Percentiles rank a stretch among this genome's conserved stretches.
phyloP scores from a whole-genome alignment of 73 alveolate genomes.

The Symbiodinium natans region DNA sequence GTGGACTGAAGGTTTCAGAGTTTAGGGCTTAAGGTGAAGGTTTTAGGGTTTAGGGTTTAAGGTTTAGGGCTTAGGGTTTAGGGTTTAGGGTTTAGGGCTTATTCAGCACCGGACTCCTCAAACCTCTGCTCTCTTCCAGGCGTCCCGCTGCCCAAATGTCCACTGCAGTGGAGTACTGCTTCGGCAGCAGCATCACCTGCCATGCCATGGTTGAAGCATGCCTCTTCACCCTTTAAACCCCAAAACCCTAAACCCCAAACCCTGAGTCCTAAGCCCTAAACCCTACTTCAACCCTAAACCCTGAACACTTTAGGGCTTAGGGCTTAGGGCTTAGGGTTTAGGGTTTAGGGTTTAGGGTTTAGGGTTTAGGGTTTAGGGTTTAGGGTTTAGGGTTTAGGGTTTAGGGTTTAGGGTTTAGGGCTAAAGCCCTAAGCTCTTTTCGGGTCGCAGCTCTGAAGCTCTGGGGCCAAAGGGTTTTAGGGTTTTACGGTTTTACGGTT shows the following conservation, averaged over 20 bases:
- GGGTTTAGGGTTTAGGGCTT: too few species aligned
- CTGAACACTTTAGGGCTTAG: neutral
- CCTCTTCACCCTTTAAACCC: neutral
- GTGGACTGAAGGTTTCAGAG: too few species aligned
- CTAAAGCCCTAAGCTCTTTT: too few species aligned
- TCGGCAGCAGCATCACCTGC: slow-evolving; percentile 90
- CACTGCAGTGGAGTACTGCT: slow-evolving; percentile 87
- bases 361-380: too few species aligned
- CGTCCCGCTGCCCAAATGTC: slow-evolving; percentile 80
- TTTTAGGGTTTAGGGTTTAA: too few species aligned
- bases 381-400: too few species aligned
- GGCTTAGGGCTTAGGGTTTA: neutral
- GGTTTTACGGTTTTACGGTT: neutral
- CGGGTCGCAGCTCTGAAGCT: too few species aligned
- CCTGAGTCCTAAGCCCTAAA: neutral
- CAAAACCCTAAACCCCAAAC: neutral
- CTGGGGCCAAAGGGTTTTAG: neutral
- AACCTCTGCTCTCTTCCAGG: neutral
- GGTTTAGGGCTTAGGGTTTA: too few species aligned
- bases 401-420: too few species aligned
- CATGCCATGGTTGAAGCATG: neutral
- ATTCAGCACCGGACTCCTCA: too few species aligned
- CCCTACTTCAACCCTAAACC: neutral
- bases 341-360: neutral
- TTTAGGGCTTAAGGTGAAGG: too few species aligned